These are phyloP conservation scores for Tagetes erecta DNA, from an alignment of 129 eudicot genomes.

Conservation along the genomic window DNA sequence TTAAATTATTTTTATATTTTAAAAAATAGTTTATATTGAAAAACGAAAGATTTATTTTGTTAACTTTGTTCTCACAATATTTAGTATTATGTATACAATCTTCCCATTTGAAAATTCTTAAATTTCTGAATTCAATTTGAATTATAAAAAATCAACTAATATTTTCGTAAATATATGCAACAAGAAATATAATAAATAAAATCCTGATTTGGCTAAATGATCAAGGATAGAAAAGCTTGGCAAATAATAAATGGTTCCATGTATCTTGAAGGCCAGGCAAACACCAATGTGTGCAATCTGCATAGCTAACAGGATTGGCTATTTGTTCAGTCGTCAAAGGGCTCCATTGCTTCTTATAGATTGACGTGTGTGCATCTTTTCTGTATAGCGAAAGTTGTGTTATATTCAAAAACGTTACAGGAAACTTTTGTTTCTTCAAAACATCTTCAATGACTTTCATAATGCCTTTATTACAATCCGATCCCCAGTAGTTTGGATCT, in stretches of 20 bases:
- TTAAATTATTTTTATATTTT: too few relatives aligned
- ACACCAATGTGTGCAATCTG: constrained; percentile 91
- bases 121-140: too few relatives aligned
- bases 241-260: constrained; percentile 75
- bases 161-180: too few relatives aligned
- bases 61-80: too few relatives aligned
- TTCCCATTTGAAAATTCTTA: too few relatives aligned
- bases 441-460: constrained; percentile 58
- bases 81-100: too few relatives aligned
- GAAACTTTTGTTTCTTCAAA: constrained; percentile 51
- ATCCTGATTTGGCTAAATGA: not conserved
- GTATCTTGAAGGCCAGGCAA: constrained; percentile 83
- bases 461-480: constrained; percentile 59
- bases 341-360: constrained; percentile 78
- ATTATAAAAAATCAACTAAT: too few relatives aligned
- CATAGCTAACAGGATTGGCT: constrained; percentile 65
- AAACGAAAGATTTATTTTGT: too few relatives aligned
- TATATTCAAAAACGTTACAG: constrained; percentile 66
- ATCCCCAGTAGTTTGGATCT: constrained; percentile 78
- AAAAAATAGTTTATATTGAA: too few relatives aligned
- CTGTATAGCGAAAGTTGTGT: constrained; percentile 77
- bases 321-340: constrained; percentile 66
- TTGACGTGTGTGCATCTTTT: constrained; percentile 85
- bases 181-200: too few relatives aligned
- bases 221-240: constrained; percentile 72